Evolutionary conservation across 1,284 basidiomycete genomes (phyloP).

Genomic region (Cyathus pygmaeus): DNA sequence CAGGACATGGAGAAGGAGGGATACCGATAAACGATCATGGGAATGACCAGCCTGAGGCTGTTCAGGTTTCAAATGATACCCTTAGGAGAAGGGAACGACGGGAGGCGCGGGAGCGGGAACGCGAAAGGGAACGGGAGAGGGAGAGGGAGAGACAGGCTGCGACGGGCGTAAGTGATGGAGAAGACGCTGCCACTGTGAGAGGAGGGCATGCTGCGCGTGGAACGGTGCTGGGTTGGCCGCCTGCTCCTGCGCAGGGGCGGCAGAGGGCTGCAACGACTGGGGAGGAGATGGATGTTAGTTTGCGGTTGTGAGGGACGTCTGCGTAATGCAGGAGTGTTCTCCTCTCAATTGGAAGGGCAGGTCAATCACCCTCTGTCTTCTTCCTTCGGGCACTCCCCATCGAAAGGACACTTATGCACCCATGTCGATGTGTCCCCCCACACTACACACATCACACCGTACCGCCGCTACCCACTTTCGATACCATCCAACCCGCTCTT

Average conservation of each 20-base stretch:
- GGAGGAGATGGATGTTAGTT: no score
- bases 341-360: no score
- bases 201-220: not conserved
- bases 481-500: no score
- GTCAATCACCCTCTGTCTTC: no score
- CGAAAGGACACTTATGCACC: no score
- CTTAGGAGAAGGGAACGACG: slow-evolving; percentile 2
- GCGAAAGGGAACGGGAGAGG: slow-evolving; percentile 5
- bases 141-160: slow-evolving; percentile 8
- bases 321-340: no score
- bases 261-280: no score
- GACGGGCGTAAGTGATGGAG: slow-evolving; percentile 6
- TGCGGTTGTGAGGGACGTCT: no score
- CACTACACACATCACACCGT: no score
- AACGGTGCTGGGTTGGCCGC: not conserved
- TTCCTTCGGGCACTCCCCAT: no score
- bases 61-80: slow-evolving; percentile 3
- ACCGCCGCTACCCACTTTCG: no score
- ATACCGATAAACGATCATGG: not conserved
- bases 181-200: not conserved
- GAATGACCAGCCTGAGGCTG: not conserved
- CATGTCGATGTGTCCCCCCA: no score
- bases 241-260: not conserved
- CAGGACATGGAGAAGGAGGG: not conserved
- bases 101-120: not conserved